These are phyloP conservation scores for Populus euphratica DNA, from an alignment of 345 rosid genomes.

Conservation along the genomic window DNA sequence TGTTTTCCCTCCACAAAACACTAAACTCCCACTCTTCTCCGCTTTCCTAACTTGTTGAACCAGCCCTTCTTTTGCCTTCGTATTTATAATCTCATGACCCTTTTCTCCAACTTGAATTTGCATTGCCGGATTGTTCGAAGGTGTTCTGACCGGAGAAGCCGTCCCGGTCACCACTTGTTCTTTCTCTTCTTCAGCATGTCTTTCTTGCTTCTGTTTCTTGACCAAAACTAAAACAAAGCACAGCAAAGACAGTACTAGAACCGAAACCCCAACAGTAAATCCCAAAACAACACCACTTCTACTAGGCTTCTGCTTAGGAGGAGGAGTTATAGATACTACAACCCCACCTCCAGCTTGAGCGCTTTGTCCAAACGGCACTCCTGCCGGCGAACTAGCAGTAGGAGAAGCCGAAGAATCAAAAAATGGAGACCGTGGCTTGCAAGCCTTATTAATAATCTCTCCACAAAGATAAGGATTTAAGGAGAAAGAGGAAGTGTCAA, in stretches of 20 bases:
- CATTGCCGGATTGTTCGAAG: neutral
- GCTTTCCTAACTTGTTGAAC: constrained; percentile 25
- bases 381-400: constrained; percentile 35
- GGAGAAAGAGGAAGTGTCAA: constrained; percentile 52
- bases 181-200: neutral
- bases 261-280: constrained; percentile 42
- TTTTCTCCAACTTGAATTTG: neutral
- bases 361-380: constrained; percentile 58
- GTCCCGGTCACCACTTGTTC: neutral
- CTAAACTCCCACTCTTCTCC: constrained; percentile 53
- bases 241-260: constrained; percentile 40
- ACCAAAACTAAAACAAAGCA: constrained; percentile 36
- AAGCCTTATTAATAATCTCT: constrained; percentile 57
- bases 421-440: constrained; percentile 60
- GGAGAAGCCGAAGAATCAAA: constrained; percentile 36
- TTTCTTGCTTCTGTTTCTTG: constrained; percentile 24
- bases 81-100: neutral
- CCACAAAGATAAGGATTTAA: constrained; percentile 80
- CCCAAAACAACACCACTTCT: constrained; percentile 43
- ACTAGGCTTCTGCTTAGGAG: constrained; percentile 35
- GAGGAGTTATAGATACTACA: constrained; percentile 35
- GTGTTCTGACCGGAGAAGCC: neutral
- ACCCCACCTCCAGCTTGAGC: constrained; percentile 47
- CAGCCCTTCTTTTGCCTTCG: neutral
- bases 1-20: constrained; percentile 48